A percentile compares a stretch with the other conserved stretches of the same genome.
phyloP scores from a whole-genome alignment of 2,329 filamentous ascomycete genomes.

The Penicillium hordei region DNA sequence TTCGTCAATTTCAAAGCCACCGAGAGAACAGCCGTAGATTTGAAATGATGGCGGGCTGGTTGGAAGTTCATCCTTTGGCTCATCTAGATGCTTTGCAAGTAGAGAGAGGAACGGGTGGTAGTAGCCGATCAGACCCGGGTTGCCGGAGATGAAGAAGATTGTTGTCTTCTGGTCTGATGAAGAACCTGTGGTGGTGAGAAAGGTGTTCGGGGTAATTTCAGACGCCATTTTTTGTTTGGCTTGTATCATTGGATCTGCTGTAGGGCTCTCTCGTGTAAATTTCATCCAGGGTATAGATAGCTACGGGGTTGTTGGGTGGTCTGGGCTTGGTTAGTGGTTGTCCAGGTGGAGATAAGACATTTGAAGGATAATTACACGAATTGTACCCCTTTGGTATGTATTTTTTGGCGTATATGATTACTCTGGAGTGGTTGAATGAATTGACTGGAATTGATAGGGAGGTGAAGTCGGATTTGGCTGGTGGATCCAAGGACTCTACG shows the following conservation, averaged over 20 bases:
- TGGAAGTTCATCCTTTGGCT: not conserved
- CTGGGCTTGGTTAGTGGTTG: not conserved
- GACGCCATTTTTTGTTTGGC: constrained; percentile 17
- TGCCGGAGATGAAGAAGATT: constrained; percentile 52
- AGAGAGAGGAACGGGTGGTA: constrained; percentile 47
- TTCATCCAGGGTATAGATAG: constrained; percentile 2
- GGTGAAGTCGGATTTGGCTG: not conserved
- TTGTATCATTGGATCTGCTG: not conserved
- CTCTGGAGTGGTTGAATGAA: not conserved
- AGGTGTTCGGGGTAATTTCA: constrained; percentile 34
- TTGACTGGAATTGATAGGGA: not conserved
- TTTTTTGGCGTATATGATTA: not conserved
- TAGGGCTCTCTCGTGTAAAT: not conserved
- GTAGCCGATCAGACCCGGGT: constrained; percentile 52
- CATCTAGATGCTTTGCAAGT: constrained; percentile 29
- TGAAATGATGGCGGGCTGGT: constrained; percentile 16
- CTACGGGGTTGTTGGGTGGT: not conserved
- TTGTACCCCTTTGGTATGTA: not conserved
- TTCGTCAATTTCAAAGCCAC: constrained; percentile 35
- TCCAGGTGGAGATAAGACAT: not conserved
- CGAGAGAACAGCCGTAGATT: constrained; percentile 38
- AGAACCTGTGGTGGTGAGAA: constrained; percentile 28
- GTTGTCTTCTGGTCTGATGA: constrained; percentile 19
- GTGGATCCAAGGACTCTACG: constrained; percentile 14
- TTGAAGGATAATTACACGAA: not conserved